A percentile compares a stretch with the other conserved stretches of the same genome.
Evolutionary conservation across 371 early-diverging fungal species (phyloP).

Genomic region (Mucor ambiguus): DNA sequence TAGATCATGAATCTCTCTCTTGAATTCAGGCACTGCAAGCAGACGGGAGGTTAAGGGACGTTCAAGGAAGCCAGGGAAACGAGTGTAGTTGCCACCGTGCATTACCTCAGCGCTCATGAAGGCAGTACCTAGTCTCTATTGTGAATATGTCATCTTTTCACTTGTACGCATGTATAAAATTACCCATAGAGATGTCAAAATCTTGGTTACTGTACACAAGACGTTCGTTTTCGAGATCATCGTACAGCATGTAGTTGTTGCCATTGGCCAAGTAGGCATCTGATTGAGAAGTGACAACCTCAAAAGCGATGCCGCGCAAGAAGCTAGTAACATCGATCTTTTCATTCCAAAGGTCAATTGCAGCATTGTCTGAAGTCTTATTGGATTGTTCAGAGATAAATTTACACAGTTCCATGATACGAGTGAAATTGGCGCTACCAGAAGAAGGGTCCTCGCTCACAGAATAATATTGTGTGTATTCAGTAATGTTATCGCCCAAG

Average conservation of each 20-base stretch:
- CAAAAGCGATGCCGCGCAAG: constrained; percentile 19
- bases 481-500: constrained; percentile 24
- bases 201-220: constrained; percentile 34
- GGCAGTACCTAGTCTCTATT: background rate
- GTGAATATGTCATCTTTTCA: background rate
- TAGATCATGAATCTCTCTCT: constrained; percentile 6
- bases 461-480: constrained; percentile 15
- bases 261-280: constrained; percentile 35
- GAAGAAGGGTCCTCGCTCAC: constrained; percentile 8
- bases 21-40: constrained; percentile 19
- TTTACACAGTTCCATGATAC: constrained; percentile 20
- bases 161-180: constrained; percentile 6
- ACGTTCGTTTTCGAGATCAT: constrained; percentile 14
- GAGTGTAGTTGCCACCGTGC: constrained; percentile 24
- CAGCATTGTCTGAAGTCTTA: constrained; percentile 4
- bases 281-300: constrained; percentile 14
- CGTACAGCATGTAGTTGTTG: constrained; percentile 40
- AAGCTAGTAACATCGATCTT: constrained; percentile 19
- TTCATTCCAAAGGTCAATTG: constrained; percentile 14
- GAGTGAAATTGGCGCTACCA: constrained; percentile 13
- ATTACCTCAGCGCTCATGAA: background rate
- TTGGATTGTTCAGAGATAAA: constrained; percentile 18
- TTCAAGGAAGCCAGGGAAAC: constrained; percentile 20
- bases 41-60: constrained; percentile 34
- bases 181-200: constrained; percentile 35